Conservation (phyloP, 768 basidiomycete genomes). For the Tricholoma hemisulphureum region DNA sequence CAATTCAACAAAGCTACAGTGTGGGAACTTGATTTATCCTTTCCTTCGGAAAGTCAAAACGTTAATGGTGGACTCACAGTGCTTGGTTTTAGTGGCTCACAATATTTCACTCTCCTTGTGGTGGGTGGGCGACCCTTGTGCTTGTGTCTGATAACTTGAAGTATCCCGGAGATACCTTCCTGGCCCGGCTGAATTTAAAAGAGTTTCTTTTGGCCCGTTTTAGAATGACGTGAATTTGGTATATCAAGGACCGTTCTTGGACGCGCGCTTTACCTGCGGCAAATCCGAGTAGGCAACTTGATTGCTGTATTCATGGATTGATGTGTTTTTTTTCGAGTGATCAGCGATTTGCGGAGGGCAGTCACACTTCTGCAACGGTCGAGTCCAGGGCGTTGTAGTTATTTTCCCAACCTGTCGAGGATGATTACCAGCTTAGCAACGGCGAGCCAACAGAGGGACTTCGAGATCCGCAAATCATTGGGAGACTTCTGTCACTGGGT, state of each 20-base stretch:
- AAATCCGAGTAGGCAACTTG: slow-evolving; percentile 10
- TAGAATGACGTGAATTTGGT: slow-evolving; percentile 19
- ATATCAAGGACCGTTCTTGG: slow-evolving; percentile 17
- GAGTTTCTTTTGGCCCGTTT: slow-evolving; percentile 9
- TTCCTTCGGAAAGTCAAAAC: background rate
- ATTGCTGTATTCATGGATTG: slow-evolving; percentile 6
- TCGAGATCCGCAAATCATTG: slow-evolving; percentile 44
- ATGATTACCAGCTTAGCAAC: slow-evolving; percentile 39
- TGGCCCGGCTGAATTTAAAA: slow-evolving; percentile 11
- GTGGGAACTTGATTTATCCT: too few species aligned
- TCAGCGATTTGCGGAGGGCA: background rate
- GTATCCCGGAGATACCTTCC: slow-evolving; percentile 6
- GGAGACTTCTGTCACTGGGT: slow-evolving; percentile 29
- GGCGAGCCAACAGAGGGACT: slow-evolving; percentile 36
- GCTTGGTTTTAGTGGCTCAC: too few species aligned
- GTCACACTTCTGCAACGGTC: background rate
- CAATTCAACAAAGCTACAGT: too few species aligned
- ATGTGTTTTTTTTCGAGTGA: background rate
- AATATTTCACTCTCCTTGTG: too few species aligned
- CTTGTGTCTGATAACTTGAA: background rate
- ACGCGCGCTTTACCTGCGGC: slow-evolving; percentile 11
- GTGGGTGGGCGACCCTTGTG: too few species aligned
- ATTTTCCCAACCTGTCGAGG: slow-evolving; percentile 13
- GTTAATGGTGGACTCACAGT: background rate
- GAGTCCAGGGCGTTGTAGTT: background rate